Evolutionary conservation across 495 filamentous ascomycete species (phyloP), one percentile per base, ranked within the genome.

Genomic region (Jackrogersella minutella): DNA sequence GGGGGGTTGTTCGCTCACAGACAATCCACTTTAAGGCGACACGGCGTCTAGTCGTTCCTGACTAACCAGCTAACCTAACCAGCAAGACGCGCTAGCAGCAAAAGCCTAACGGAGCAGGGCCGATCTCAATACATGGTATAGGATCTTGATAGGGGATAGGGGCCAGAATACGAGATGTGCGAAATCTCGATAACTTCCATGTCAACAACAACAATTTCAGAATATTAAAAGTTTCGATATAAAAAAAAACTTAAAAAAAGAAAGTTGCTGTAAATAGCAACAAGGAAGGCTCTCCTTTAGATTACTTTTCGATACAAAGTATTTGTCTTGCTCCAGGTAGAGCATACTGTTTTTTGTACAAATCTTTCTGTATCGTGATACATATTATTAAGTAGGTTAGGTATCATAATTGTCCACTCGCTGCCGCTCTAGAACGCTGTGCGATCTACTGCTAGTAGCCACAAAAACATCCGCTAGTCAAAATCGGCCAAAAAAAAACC

Each of bases 361-460:
- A 36, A 21, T 5, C 31, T 39, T 31, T 59, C 43, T 40, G 33
- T 36, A 26, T 22, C 22, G 21, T 36, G 24, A n/a, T 31, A 49
- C 44, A 49, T 16, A 31, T 49, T 30, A 49, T 49, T 59, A 49
- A 49, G 54, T 46, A 58, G 16, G 40, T 17, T 49, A 36, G 56
- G 57, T 59, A 59, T 59, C 57, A 59, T 59, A 50, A 59, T 37
- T 24, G 19, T 6, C 17, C 54, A 24, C 44, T 34, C 44, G 14
- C 33, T 39, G n/a, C n/a, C n/a, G n/a, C 24, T 10, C 34, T 24
- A 50, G 33, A 59, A 59, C 33, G 57, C 44, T 37, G 21, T 13
- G 34, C 57, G 21, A 30, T 26, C 57, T 30, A 50, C 17, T 31
- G 22, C 57, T 11, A 47, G 34, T 40, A 37, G 31, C 43, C 57